Conservation (phyloP, 2,329 filamentous ascomycete genomes). For the Aspergillus viridinutans region DNA sequence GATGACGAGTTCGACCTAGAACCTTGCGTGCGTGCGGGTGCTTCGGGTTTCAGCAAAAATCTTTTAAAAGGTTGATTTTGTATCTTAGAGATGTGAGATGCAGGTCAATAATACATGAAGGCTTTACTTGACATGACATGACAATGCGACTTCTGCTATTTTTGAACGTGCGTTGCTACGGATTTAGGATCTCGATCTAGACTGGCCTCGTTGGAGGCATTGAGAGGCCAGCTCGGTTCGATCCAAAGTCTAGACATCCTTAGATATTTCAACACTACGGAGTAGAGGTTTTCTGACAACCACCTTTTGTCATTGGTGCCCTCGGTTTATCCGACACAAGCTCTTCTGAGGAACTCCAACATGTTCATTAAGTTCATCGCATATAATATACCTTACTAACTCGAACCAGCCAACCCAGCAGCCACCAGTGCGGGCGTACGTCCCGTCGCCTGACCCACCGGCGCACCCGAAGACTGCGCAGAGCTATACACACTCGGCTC, state of each 20-base stretch:
- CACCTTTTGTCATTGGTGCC: neutral
- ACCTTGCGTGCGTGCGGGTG: constrained; percentile 19
- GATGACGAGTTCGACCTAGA: constrained; percentile 28
- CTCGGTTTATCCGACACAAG: neutral
- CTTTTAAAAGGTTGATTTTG: constrained; percentile 26
- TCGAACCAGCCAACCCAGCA: constrained; percentile 3
- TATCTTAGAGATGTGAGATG: constrained; percentile 37
- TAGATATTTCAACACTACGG: neutral
- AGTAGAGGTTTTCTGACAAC: neutral
- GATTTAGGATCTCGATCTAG: too few species aligned
- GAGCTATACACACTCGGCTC: constrained; percentile 18
- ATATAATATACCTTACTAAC: neutral
- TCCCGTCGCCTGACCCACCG: neutral
- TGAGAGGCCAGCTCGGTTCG: too few species aligned
- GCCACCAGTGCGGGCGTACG: constrained; percentile 11
- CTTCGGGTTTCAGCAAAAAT: constrained; percentile 30
- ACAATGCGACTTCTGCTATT: constrained; percentile 1
- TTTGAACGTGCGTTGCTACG: neutral
- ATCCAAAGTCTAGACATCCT: neutral
- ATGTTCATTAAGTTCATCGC: neutral
- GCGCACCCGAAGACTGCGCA: neutral
- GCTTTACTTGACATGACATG: constrained; percentile 36
- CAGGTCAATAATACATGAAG: constrained; percentile 34
- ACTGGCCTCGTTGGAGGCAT: too few species aligned
- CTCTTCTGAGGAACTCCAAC: neutral